Conservation (phyloP, 202 grass and related monocot species). For the Cymbopogon flexuosus region DNA sequence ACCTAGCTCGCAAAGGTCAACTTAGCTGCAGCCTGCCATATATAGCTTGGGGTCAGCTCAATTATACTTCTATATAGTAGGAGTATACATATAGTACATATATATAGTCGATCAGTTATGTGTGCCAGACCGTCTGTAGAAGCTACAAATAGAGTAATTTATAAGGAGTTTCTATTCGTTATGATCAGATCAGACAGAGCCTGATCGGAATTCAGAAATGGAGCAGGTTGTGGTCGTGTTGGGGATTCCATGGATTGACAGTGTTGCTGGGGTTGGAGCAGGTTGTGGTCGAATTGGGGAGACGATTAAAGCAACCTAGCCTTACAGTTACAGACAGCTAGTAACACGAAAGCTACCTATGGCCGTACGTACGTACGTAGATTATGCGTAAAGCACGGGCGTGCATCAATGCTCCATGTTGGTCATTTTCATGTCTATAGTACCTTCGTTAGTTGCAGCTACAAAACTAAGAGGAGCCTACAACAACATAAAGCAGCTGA, state of each 20-base stretch:
- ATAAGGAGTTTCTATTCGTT: background rate
- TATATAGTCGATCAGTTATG: too few species aligned
- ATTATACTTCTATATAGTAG: background rate
- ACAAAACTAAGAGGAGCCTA: too few species aligned
- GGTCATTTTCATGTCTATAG: background rate
- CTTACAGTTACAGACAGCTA: background rate
- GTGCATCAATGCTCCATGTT: background rate
- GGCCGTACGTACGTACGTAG: background rate
- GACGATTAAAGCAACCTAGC: background rate
- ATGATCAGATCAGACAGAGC: background rate
- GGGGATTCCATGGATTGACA: too few species aligned
- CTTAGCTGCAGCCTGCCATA: conserved; percentile 23
- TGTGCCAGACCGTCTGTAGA: background rate
- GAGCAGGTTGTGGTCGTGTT: too few species aligned
- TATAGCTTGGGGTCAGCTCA: background rate
- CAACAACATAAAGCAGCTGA: too few species aligned
- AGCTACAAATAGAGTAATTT: background rate
- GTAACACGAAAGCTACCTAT: background rate
- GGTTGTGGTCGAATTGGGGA: conserved; percentile 12
- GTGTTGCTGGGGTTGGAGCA: background rate
- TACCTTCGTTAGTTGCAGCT: background rate
- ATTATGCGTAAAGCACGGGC: background rate
- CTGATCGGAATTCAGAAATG: conserved; percentile 30
- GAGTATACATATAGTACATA: too few species aligned
- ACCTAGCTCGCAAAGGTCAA: conserved; percentile 29